Percentiles rank a stretch among this genome's conserved stretches.
Evolutionary conservation across 2,329 filamentous ascomycete species (phyloP).

Genomic region (Colletotrichum paranaense): DNA sequence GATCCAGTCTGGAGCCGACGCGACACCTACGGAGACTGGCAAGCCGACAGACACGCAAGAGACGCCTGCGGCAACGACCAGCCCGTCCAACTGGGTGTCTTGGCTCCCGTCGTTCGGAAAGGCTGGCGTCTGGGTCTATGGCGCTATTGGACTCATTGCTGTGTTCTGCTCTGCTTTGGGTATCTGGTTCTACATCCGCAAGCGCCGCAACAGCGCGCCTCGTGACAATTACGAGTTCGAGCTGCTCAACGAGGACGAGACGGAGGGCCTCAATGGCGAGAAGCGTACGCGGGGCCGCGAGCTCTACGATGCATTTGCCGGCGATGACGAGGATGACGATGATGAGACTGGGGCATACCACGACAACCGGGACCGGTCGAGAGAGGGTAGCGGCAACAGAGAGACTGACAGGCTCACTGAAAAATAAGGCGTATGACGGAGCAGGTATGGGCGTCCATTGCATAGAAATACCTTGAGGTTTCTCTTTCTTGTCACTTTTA

Average conservation of each 20-base stretch:
- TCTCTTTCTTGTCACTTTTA: slow-evolving; percentile 33
- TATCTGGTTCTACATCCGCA: slow-evolving; percentile 84
- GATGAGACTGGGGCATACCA: slow-evolving; percentile 56
- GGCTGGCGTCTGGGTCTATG: slow-evolving; percentile 95
- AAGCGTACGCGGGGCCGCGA: slow-evolving; percentile 80
- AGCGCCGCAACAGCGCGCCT: slow-evolving; percentile 79
- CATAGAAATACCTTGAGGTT: slow-evolving; percentile 29
- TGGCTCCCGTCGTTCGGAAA: slow-evolving; percentile 91
- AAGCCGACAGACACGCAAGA: slow-evolving; percentile 45
- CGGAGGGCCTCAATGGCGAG: slow-evolving; percentile 63
- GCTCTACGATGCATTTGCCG: slow-evolving; percentile 97
- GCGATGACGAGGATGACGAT: slow-evolving; percentile 81
- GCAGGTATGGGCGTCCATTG: slow-evolving; percentile 26
- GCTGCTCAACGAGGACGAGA: slow-evolving; percentile 86
- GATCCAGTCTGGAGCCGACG: slow-evolving; percentile 48
- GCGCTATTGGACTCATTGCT: slow-evolving; percentile 84
- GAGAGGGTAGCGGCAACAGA: slow-evolving; percentile 31
- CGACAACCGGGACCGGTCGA: slow-evolving; percentile 36
- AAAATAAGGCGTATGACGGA: slow-evolving; percentile 33
- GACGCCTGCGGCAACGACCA: slow-evolving; percentile 53
- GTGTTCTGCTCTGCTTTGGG: slow-evolving; percentile 85
- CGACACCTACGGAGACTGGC: slow-evolving; percentile 44
- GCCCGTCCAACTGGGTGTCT: slow-evolving; percentile 81
- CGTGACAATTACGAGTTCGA: slow-evolving; percentile 95
- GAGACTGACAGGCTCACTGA: slow-evolving; percentile 33